These are phyloP conservation scores for Mycena indigotica DNA, from an alignment of 768 basidiomycete species.

Conservation along the genomic window DNA sequence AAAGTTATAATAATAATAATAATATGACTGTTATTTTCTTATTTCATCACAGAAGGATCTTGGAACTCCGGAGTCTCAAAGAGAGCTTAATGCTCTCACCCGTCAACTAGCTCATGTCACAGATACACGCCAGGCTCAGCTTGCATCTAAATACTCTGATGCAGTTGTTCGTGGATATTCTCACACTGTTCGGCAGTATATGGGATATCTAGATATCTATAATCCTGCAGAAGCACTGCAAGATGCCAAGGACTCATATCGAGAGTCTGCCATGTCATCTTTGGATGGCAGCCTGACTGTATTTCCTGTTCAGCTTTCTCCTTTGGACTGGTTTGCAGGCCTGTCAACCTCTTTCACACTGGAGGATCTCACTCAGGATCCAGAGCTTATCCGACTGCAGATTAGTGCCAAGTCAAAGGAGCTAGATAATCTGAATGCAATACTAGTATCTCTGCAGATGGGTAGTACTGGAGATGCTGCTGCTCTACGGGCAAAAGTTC, in stretches of 20 bases:
- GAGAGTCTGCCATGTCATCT: constrained; percentile 30
- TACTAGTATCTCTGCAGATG: constrained; percentile 22
- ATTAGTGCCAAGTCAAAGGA: constrained; percentile 27
- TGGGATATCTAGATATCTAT: constrained; percentile 30
- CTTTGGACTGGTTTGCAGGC: constrained; percentile 31
- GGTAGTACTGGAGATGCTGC: constrained; percentile 19
- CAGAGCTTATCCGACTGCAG: constrained; percentile 28
- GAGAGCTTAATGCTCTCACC: constrained; percentile 24
- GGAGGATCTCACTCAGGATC: constrained; percentile 30
- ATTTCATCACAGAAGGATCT: neutral
- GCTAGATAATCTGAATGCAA: constrained; percentile 28
- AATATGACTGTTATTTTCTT: too few species aligned
- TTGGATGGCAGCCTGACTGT: constrained; percentile 29
- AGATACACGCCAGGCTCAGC: constrained; percentile 27
- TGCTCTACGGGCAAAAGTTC: constrained; percentile 22
- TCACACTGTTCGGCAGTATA: constrained; percentile 29
- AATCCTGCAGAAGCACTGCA: constrained; percentile 27
- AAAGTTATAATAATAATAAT: too few species aligned
- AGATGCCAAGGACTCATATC: constrained; percentile 30
- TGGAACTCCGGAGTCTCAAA: constrained; percentile 1
- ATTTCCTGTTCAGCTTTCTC: constrained; percentile 30
- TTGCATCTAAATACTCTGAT: constrained; percentile 30
- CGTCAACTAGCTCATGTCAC: constrained; percentile 31
- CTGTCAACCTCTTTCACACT: constrained; percentile 30
- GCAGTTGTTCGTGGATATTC: constrained; percentile 33